Evolutionary conservation across 129 eudicot genomes (phyloP).

Genomic region (Flaveria bidentis): DNA sequence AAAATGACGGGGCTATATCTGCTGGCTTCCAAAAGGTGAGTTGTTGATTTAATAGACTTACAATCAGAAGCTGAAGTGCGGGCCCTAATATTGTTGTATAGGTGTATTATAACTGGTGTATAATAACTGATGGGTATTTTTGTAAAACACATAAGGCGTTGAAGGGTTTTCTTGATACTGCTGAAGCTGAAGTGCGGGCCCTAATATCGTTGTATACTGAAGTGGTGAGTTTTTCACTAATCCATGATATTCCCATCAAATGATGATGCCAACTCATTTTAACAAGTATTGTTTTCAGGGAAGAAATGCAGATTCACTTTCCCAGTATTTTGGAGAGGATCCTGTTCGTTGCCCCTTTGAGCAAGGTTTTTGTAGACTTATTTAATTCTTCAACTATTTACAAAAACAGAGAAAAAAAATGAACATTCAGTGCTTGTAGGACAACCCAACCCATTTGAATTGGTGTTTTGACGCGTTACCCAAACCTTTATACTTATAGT

Average conservation of each 20-base stretch:
- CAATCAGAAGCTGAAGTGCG: background rate
- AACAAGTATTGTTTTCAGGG: slow-evolving; percentile 58
- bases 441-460: background rate
- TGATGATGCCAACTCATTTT: slow-evolving; percentile 12
- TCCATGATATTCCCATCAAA: background rate
- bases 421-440: background rate
- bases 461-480: background rate
- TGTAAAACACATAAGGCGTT: slow-evolving; percentile 58
- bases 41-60: background rate
- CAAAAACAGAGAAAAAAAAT: background rate
- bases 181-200: slow-evolving; percentile 98
- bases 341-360: slow-evolving; percentile 97
- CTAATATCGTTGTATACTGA: slow-evolving; percentile 84
- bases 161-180: slow-evolving; percentile 88
- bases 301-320: slow-evolving; percentile 93
- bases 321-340: slow-evolving; percentile 97
- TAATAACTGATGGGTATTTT: background rate
- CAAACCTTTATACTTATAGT: background rate
- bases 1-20: slow-evolving; percentile 84
- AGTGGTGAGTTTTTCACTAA: slow-evolving; percentile 65
- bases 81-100: no score
- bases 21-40: slow-evolving; percentile 79
- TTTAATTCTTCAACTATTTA: background rate
- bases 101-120: no score
- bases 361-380: slow-evolving; percentile 58